These are phyloP conservation scores for Vitis hybrid DNA, from an alignment of 177 flowering plant genomes.

Conservation along the genomic window DNA sequence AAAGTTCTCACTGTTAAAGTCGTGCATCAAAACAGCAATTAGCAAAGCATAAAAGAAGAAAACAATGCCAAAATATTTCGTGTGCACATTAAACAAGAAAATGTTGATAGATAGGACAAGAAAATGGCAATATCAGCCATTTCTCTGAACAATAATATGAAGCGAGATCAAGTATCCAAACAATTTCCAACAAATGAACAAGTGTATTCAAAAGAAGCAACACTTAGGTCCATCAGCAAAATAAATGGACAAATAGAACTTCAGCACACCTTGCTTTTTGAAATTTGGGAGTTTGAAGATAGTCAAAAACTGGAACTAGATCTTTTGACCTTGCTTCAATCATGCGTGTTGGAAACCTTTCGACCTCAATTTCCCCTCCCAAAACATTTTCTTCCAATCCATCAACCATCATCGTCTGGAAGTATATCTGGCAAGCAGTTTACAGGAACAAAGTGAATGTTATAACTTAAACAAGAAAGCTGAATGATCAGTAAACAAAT, in stretches of 20 bases:
- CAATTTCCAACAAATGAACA: background rate
- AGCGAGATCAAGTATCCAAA: background rate
- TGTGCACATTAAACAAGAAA: background rate
- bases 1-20: background rate
- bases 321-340: constrained; percentile 51
- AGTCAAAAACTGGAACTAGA: constrained; percentile 59
- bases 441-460: constrained; percentile 5
- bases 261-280: constrained; percentile 46
- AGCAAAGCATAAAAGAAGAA: background rate
- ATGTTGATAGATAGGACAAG: too few species aligned
- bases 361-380: constrained; percentile 68
- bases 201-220: background rate
- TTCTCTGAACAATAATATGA: too few species aligned
- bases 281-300: constrained; percentile 42
- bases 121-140: too few species aligned
- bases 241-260: background rate
- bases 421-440: constrained; percentile 45
- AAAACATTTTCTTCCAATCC: constrained; percentile 20
- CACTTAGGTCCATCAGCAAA: background rate
- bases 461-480: background rate
- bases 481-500: too few species aligned
- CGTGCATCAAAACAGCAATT: too few species aligned
- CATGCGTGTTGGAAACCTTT: constrained; percentile 43
- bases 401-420: constrained; percentile 45
- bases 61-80: background rate